Evolutionary conservation across 129 eudicot species (phyloP).

Genomic region (Ambrosia trifida): DNA sequence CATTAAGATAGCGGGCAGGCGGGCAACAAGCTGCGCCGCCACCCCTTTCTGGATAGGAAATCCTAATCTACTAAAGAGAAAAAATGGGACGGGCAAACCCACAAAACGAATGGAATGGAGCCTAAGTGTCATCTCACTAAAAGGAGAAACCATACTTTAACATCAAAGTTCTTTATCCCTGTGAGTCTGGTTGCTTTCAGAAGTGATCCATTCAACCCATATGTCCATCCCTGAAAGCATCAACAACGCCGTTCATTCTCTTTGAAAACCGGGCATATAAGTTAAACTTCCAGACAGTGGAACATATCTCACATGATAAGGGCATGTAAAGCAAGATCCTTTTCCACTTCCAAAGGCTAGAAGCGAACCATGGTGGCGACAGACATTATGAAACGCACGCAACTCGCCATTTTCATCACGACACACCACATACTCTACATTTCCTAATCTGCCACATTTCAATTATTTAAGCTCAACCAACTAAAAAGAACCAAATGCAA

Average conservation of each 20-base stretch:
- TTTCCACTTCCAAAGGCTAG: conserved; percentile 79
- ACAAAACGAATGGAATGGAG: conserved; percentile 1
- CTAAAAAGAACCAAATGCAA: neutral
- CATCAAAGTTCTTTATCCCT: conserved; percentile 78
- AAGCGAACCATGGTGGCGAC: conserved; percentile 95
- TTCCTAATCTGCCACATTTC: conserved; percentile 63
- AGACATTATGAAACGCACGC: conserved; percentile 89
- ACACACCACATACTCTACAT: conserved; percentile 74
- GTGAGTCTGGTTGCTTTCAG: conserved; percentile 75
- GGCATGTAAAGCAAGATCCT: conserved; percentile 86
- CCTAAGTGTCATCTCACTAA: too few relatives aligned
- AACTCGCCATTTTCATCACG: conserved; percentile 66
- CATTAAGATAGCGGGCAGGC: too few relatives aligned
- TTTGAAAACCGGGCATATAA: too few relatives aligned
- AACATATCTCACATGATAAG: conserved; percentile 87
- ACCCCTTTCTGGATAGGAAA: too few relatives aligned
- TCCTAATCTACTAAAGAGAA: neutral
- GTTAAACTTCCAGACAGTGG: neutral
- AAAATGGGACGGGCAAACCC: neutral
- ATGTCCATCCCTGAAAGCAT: conserved; percentile 87
- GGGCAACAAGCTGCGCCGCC: too few relatives aligned
- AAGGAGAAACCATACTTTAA: conserved; percentile 38
- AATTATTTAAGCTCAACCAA: conserved; percentile 24
- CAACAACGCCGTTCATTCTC: neutral
- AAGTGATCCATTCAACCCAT: conserved; percentile 80